Percentiles rank a stretch among this genome's conserved stretches.
Evolutionary conservation across 2,329 filamentous ascomycete genomes (phyloP).

Genomic region (Ceratocystiopsis sp.): DNA sequence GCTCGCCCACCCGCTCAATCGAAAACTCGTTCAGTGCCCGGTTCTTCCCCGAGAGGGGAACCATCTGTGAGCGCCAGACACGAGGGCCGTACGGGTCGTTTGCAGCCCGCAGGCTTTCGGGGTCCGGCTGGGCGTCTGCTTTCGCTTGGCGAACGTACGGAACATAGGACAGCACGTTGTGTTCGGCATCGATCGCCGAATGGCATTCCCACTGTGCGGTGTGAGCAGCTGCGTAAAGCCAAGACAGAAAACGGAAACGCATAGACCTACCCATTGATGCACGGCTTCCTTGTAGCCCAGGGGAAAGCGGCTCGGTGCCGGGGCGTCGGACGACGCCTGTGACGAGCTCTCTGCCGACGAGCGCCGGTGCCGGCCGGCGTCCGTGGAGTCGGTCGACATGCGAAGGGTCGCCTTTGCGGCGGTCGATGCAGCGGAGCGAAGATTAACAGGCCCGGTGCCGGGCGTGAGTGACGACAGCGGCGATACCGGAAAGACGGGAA

Average conservation of each 20-base stretch:
- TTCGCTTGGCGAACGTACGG: constrained; percentile 65
- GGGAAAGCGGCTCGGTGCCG: constrained; percentile 40
- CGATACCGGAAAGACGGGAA: constrained; percentile 8
- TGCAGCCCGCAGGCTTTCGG: neutral
- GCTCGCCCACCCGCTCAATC: constrained; percentile 65
- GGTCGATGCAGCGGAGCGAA: neutral
- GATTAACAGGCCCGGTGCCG: no score
- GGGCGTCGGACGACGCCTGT: constrained; percentile 4
- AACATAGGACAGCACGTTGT: constrained; percentile 70
- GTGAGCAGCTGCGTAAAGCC: neutral
- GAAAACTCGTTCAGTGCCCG: constrained; percentile 86
- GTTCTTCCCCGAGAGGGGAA: constrained; percentile 69
- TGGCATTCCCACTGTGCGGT: constrained; percentile 59
- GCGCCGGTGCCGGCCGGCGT: neutral
- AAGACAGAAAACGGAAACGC: neutral
- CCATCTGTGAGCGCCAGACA: constrained; percentile 72
- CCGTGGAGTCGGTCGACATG: constrained; percentile 1
- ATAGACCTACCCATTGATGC: constrained; percentile 62
- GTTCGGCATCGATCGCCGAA: constrained; percentile 71
- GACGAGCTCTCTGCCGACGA: constrained; percentile 4
- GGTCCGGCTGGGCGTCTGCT: constrained; percentile 17
- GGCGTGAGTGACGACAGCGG: neutral
- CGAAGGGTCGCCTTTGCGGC: neutral
- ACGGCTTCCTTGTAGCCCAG: constrained; percentile 83
- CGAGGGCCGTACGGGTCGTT: constrained; percentile 70